A percentile compares a stretch with the other conserved stretches of the same genome.
Conservation (phyloP, 306 rosid species). For the apple (Malus domestica) region DNA sequence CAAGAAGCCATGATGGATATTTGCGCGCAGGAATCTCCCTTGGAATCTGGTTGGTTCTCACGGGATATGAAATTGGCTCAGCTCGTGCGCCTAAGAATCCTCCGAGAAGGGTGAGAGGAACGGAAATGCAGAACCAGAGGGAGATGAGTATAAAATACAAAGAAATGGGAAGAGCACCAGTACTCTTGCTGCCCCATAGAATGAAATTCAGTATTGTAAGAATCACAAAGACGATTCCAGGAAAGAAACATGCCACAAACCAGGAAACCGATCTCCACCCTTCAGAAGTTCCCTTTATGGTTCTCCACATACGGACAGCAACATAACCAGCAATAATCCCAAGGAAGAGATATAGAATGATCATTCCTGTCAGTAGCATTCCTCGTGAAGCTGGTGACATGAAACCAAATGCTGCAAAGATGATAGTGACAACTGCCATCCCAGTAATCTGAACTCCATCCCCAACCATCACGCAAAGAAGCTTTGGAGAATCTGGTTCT, state of each 20-base stretch:
- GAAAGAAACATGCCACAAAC: slow-evolving; percentile 79
- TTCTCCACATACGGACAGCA: slow-evolving; percentile 85
- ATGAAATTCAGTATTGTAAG: slow-evolving; percentile 76
- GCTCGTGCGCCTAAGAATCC: slow-evolving; percentile 82
- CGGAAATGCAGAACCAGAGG: slow-evolving; percentile 97
- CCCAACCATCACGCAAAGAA: slow-evolving; percentile 92
- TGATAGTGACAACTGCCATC: slow-evolving; percentile 80
- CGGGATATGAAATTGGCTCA: slow-evolving; percentile 66
- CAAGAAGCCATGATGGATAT: slow-evolving; percentile 96
- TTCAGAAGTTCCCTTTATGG: slow-evolving; percentile 81
- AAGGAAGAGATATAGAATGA: slow-evolving; percentile 80
- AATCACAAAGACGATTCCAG: slow-evolving; percentile 78
- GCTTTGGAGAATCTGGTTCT: slow-evolving; percentile 73
- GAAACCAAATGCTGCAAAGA: slow-evolving; percentile 88
- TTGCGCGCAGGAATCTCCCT: slow-evolving; percentile 87
- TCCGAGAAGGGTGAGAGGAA: slow-evolving; percentile 89
- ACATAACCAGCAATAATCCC: slow-evolving; percentile 90
- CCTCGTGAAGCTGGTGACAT: slow-evolving; percentile 78
- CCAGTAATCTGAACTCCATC: slow-evolving; percentile 92
- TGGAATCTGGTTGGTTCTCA: slow-evolving; percentile 90
- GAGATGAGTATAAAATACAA: slow-evolving; percentile 60
- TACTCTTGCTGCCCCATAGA: slow-evolving; percentile 89
- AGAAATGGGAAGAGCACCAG: slow-evolving; percentile 94
- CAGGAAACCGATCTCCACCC: slow-evolving; percentile 87
- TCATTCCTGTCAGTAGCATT: slow-evolving; percentile 91